Evolutionary conservation across 805 yeast species (phyloP), one percentile per base, ranked within the genome.

Genomic region (Spathaspora gorwiae): DNA sequence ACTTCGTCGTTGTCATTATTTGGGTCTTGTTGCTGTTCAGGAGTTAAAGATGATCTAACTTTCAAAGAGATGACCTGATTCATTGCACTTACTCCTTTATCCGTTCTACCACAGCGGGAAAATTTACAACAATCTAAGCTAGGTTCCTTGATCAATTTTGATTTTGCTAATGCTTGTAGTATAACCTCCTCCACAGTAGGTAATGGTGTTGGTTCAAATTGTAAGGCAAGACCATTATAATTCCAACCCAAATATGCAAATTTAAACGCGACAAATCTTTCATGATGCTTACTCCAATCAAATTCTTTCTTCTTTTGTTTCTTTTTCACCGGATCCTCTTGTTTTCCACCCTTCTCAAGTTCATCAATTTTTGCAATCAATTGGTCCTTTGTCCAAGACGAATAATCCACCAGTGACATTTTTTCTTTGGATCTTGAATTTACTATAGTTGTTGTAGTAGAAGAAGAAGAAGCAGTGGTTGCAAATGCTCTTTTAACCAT

Each of bases 71-170:
- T 84, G 2, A 94, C 98, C 64, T 94, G 99, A 52, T 88, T 87
- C 84, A 94, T 79, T 0, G 99, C 99, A 68, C 96, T 87, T 11
- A 92, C 98, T n/a, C 97, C 98, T 53, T 80, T 81, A 57, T 92
- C 98, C 0, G 98, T 92, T 56, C 98, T 74, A 0, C 98, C 98
- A 66, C 98, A 94, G 50, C 97, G 71, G 53, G 95, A 85, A 61
- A 90, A 90, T 11, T 78, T 74, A 57, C 83, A 87, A 1, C 79
- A 81, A 7, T 68, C 68, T 0, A 89, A 83, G 15, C 79, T 82
- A 19, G 75, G 55, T 1, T 80, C 70, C 8, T 80, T 75, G 9
- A 94, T 80, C 48, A 94, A 62, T 51, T 76, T 81, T 27, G 92
- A 80, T 50, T 74, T 79, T 40, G 73, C 66, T 64, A 94, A 61